Conservation (phyloP, 2,329 filamentous ascomycete species). For the Capronia americana region DNA sequence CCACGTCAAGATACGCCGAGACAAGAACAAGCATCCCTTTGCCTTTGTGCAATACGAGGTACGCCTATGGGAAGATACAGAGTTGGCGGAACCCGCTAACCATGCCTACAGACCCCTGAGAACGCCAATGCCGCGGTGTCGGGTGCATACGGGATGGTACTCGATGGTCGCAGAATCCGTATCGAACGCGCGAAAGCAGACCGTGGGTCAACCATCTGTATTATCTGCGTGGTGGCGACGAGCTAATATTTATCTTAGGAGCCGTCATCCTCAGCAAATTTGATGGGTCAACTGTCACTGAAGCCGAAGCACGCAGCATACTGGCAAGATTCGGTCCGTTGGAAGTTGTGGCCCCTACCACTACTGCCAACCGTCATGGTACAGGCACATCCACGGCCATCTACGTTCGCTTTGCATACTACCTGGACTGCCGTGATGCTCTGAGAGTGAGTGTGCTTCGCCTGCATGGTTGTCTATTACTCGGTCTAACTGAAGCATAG, state of each 20-base stretch:
- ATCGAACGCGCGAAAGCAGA: conserved; percentile 37
- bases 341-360: conserved; percentile 28
- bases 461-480: background rate
- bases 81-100: conserved; percentile 18
- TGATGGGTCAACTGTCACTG: conserved; percentile 32
- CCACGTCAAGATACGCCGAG: conserved; percentile 46
- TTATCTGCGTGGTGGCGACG: background rate
- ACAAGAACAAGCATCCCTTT: conserved; percentile 45
- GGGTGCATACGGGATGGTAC: conserved; percentile 23
- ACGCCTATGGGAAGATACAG: conserved; percentile 16
- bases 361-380: conserved; percentile 15
- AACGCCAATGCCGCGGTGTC: conserved; percentile 41
- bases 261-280: conserved; percentile 35
- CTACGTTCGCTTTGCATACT: conserved; percentile 39
- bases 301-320: conserved; percentile 32
- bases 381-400: conserved; percentile 25
- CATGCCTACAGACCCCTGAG: conserved; percentile 39
- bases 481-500: conserved; percentile 21
- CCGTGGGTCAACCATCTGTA: conserved; percentile 32
- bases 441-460: conserved; percentile 29
- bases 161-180: conserved; percentile 39
- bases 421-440: conserved; percentile 39
- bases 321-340: conserved; percentile 38
- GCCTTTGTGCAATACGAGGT: conserved; percentile 51
- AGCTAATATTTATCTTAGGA: conserved; percentile 28